Evolutionary conservation across 1,284 basidiomycete species (phyloP), one percentile per base, ranked within the genome.

Genomic region (Fomitopsis palustris): DNA sequence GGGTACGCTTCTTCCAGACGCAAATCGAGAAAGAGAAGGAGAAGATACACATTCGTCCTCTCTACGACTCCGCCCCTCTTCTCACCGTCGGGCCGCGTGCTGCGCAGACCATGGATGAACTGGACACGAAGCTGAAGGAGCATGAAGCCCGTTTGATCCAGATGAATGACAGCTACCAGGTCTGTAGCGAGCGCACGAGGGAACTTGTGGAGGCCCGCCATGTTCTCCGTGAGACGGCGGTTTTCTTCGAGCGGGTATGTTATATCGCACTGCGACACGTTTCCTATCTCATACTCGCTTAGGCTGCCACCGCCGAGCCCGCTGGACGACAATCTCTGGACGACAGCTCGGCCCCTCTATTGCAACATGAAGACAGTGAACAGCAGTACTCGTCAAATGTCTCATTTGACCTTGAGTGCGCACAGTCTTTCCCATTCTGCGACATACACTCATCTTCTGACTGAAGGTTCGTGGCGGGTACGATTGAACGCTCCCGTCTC

Each of bases 111-210:
- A 89, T 96, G 67, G 96, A 99, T 73, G 95, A 97, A 72, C 85
- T 99, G 60, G 93, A 95, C 67, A 85, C 90, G 56, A 93, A 90
- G 67, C 81, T 99, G 41, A 80, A 86, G 55, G 94, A 96, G 74
- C 92, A 96, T 67, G 97, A 99, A 75, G 81, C 85, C 55, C 84
- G 96, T 55, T 79, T 99, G 59, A 77, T 77, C 37, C 92, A 94
- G 74, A 98, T 99, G 95, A 98, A 98, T 73, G 87, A 90, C 54
- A 93, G 89, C 69, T 98, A 96, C 77, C 91, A 95, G 75, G 85
- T 90, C 9, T 80, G 98, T 47, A 93, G 92, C 71, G 92, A 92
- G 69, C 85, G 95, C 53, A 87, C 91, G 60, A 86, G 86, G 69
- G 95, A 98, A 71, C 81, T 98, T 19, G 79, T 96, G 59, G 97